Base-by-base conservation (phyloP, 2,329 filamentous ascomycete species). In the Paracoccidioides lutzii region DNA sequence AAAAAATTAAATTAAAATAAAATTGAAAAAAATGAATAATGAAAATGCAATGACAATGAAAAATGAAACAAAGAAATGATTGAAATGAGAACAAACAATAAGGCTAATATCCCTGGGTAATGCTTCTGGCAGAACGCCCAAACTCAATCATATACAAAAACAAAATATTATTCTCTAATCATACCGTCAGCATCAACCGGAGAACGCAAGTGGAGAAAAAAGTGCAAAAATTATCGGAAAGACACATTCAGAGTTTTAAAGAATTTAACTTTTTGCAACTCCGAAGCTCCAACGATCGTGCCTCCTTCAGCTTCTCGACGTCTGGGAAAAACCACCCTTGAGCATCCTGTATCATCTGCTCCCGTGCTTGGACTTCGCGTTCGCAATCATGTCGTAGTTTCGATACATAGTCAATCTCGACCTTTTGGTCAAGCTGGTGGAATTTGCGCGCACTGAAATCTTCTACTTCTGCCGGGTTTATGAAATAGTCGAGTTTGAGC, bases 321-420 rank as follows among this genome's bases (percentile, higher is more conserved):
- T 96, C 89, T 55, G 83, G 81, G 69, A 82, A 90, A 66, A 95
- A 89, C 86, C 90, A 95, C 3, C 90, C 90, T 63, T 87, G 82
- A 0, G 90, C 90, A 50, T 88, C 84, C 60, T 95, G 83, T 59
- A 83, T 76, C 70, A 90, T 75, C 60, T 82, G 77, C 66, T 83
- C 79, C 69, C 84, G 80, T 53, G 79, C 75, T 50, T 79, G 73
- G 59, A 81, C 74, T 73, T 98, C 90, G 55, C 76, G 76, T 59
- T 91, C 85, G 72, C 93, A 98, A 65, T 85, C 78, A 56, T 78
- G 75, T 51, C 80, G 80, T 53, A 96, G 71, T 40, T 78, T 77
- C 52, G 81, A 78, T 43, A 95, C 75, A 60, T 87, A 88, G 42
- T 81, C 81, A 3, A 80, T 72, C 69, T 97, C 91, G 49, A 90